Conservation (phyloP, 768 basidiomycete genomes). For the Macrocybe gigantea region DNA sequence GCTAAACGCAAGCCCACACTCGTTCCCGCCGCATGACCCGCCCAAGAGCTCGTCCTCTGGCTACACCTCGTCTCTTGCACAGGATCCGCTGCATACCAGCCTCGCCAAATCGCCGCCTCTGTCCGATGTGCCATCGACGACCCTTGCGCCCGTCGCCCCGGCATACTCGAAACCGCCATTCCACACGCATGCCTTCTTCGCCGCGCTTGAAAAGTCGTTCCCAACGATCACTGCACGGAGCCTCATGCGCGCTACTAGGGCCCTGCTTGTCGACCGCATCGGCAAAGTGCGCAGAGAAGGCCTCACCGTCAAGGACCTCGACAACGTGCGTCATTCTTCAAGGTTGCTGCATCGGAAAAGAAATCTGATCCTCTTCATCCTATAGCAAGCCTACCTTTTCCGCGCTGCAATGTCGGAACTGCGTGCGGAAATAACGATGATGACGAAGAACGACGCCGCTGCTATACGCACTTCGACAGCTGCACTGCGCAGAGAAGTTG, state of each 20-base stretch:
- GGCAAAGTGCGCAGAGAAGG: constrained; percentile 68
- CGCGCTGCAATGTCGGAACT: constrained; percentile 90
- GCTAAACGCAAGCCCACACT: too few species aligned
- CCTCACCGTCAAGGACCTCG: constrained; percentile 70
- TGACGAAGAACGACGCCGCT: constrained; percentile 78
- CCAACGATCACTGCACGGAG: constrained; percentile 67
- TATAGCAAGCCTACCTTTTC: constrained; percentile 92
- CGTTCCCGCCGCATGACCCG: too few species aligned
- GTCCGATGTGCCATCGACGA: too few species aligned
- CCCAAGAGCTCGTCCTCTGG: too few species aligned
- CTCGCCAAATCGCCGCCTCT: too few species aligned
- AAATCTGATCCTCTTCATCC: not conserved
- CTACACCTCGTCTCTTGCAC: too few species aligned
- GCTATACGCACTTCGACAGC: constrained; percentile 71
- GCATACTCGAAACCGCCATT: constrained; percentile 70
- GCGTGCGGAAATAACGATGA: constrained; percentile 77
- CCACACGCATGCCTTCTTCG: constrained; percentile 75
- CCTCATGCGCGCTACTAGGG: constrained; percentile 81
- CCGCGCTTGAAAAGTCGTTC: constrained; percentile 66
- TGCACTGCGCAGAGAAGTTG: constrained; percentile 83
- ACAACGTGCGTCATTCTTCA: constrained; percentile 53
- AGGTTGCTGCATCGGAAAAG: not conserved
- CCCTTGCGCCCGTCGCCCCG: constrained; percentile 4
- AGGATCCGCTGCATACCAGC: too few species aligned
- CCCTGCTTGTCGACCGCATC: constrained; percentile 70